A percentile compares a stretch with the other conserved stretches of the same genome.
Conservation (phyloP, 129 eudicot species). For the Centrapalus pauciflorus region DNA sequence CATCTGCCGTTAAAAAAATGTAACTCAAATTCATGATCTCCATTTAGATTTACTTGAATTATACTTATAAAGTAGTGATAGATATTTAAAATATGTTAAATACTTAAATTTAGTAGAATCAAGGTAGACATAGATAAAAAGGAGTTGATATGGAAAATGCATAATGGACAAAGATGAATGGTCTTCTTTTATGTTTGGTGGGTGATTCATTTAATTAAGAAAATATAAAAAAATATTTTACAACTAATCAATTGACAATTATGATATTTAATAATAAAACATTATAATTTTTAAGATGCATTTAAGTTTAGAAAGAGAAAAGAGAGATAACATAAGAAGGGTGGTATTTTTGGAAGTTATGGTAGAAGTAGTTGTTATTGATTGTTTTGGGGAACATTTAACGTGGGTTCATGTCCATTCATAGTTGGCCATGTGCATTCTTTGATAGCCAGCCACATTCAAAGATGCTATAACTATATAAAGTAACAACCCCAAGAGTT, state of each 20-base stretch:
- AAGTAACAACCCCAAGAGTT: not conserved
- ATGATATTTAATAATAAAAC: not conserved
- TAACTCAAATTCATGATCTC: no score
- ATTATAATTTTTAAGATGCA: not conserved
- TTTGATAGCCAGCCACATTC: constrained; percentile 19
- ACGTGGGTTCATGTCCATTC: constrained; percentile 34
- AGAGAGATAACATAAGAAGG: constrained; percentile 6
- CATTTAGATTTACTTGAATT: no score
- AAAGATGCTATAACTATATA: constrained; percentile 19
- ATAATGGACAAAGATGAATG: no score
- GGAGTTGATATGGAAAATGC: no score
- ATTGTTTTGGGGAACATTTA: constrained; percentile 34
- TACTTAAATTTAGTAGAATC: no score
- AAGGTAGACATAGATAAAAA: no score
- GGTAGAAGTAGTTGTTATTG: constrained; percentile 24
- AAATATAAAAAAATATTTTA: not conserved
- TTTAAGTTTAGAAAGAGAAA: no score
- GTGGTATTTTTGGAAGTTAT: constrained; percentile 10
- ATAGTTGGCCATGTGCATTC: constrained; percentile 38
- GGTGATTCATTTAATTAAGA: not conserved
- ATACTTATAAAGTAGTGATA: no score
- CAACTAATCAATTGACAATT: not conserved
- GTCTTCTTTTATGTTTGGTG: not conserved
- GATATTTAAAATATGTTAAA: no score
- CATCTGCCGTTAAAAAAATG: no score